Evolutionary conservation across 176 grass and related monocot species (phyloP).

Genomic region (Paspalum notatum): DNA sequence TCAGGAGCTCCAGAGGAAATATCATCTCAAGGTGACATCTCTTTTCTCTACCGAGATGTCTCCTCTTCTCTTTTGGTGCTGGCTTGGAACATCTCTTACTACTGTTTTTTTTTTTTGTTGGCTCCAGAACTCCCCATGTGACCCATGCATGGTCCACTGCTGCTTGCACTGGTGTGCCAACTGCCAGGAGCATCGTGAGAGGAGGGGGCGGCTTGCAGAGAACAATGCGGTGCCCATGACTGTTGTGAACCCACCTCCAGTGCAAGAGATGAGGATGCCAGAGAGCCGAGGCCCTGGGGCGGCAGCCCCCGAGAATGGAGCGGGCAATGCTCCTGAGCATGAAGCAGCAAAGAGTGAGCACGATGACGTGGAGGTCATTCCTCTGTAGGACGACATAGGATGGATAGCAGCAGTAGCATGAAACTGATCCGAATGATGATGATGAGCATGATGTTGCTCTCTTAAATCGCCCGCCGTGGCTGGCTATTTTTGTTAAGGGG

Average conservation of each 20-base stretch:
- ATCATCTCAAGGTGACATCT: slow-evolving; percentile 78
- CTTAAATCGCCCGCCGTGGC: background rate
- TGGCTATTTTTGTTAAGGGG: too few relatives aligned
- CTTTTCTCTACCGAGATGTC: too few relatives aligned
- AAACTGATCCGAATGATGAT: background rate
- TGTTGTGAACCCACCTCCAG: slow-evolving; percentile 75
- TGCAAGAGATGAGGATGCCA: slow-evolving; percentile 78
- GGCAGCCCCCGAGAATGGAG: slow-evolving; percentile 31
- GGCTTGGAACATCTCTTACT: too few relatives aligned
- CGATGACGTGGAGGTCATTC: slow-evolving; percentile 65
- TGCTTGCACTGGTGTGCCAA: slow-evolving; percentile 95
- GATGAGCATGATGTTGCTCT: background rate
- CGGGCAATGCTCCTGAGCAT: slow-evolving; percentile 24
- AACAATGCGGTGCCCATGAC: slow-evolving; percentile 67
- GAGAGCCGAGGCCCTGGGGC: slow-evolving; percentile 33
- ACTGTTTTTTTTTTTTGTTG: slow-evolving; percentile 26
- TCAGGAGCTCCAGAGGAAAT: slow-evolving; percentile 90
- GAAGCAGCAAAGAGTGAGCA: slow-evolving; percentile 43
- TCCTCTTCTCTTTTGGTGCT: too few relatives aligned
- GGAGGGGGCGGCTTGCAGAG: slow-evolving; percentile 75
- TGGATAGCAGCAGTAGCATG: slow-evolving; percentile 10
- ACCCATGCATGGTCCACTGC: slow-evolving; percentile 91
- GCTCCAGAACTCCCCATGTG: slow-evolving; percentile 77
- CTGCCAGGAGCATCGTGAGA: slow-evolving; percentile 95
- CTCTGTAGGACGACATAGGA: slow-evolving; percentile 54